phyloP scores from a whole-genome alignment of 495 filamentous ascomycete genomes.

The Talaromyces ruber region DNA sequence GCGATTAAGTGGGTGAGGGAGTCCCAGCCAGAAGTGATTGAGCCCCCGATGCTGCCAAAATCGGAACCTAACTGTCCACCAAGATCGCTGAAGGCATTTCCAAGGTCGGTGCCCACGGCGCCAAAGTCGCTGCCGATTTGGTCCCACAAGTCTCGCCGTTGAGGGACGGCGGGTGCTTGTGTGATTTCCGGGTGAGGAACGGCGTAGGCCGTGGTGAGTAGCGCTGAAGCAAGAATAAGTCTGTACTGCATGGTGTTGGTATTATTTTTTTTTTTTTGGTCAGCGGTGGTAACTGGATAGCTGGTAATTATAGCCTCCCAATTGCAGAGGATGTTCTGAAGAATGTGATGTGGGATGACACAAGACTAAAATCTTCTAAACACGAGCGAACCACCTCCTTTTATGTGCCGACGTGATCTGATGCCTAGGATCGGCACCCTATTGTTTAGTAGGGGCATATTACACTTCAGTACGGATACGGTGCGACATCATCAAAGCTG shows the following conservation, averaged over 20 bases:
- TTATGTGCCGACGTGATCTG: neutral
- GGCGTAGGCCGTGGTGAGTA: neutral
- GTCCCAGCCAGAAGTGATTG: conserved; percentile 4
- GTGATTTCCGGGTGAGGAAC: conserved; percentile 6
- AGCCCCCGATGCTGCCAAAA: neutral
- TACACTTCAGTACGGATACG: neutral
- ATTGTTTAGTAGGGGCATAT: neutral
- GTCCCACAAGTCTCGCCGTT: neutral
- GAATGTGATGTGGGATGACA: neutral
- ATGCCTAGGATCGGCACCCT: neutral
- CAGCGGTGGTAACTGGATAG: neutral
- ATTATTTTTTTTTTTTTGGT: neutral
- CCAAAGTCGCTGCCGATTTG: conserved; percentile 4
- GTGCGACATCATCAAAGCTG: neutral
- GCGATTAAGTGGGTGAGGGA: neutral
- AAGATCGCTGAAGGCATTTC: neutral
- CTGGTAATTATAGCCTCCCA: neutral
- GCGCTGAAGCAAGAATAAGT: conserved; percentile 3
- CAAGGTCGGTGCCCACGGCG: conserved; percentile 3
- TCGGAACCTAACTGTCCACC: conserved; percentile 1
- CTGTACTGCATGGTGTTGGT: conserved; percentile 4
- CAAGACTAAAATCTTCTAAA: neutral
- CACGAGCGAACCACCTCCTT: neutral
- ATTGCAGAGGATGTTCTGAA: neutral
- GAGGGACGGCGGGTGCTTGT: neutral